Evolutionary conservation across 164 flowering plant genomes (phyloP).

Genomic region (Macadamia integrifolia): DNA sequence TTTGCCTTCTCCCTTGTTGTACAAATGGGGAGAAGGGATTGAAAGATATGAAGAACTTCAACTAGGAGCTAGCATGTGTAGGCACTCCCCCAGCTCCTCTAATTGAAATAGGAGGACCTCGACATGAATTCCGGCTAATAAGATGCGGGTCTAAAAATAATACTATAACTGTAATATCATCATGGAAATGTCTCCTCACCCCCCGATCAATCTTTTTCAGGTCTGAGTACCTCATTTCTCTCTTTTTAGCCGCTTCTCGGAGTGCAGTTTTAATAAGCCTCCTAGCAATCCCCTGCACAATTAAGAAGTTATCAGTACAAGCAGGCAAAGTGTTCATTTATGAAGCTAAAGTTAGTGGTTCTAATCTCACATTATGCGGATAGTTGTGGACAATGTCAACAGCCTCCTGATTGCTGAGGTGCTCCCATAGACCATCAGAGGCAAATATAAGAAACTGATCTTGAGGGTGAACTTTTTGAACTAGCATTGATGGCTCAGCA

Average conservation of each 20-base stretch:
- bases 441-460: conserved; percentile 87
- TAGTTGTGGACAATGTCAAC: conserved; percentile 63
- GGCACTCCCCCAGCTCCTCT: conserved; percentile 38
- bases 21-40: conserved; percentile 15
- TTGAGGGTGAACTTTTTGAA: conserved; percentile 52
- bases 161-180: conserved; percentile 81
- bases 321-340: background rate
- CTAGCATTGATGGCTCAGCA: conserved; percentile 68
- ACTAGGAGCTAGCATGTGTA: conserved; percentile 15
- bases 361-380: conserved; percentile 62
- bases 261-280: conserved; percentile 71
- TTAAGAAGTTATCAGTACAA: background rate
- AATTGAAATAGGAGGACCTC: conserved; percentile 44
- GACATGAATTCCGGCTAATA: conserved; percentile 37
- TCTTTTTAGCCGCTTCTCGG: conserved; percentile 73
- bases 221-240: conserved; percentile 91
- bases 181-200: conserved; percentile 88
- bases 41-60: conserved; percentile 8
- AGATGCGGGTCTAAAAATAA: conserved; percentile 57
- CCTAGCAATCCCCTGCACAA: conserved; percentile 74
- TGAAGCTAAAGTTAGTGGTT: background rate
- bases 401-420: conserved; percentile 86
- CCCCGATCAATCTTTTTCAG: conserved; percentile 79
- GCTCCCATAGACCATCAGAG: conserved; percentile 95
- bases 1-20: background rate